Evolutionary conservation across 305 asterid genomes (phyloP).

Genomic region (Solanum hybrid): DNA sequence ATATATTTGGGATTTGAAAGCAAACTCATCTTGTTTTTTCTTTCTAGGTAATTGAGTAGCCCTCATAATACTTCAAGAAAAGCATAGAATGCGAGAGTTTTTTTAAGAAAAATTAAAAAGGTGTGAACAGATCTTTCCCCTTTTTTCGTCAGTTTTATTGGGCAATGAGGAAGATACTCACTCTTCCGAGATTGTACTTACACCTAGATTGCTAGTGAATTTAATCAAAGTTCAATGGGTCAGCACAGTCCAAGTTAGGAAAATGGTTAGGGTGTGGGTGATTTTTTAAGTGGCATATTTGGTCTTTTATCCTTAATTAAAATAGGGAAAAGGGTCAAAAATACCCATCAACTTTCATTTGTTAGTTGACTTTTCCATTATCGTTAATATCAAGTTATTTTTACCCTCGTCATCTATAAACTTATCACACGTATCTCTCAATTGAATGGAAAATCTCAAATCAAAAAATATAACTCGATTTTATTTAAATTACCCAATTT

Average conservation of each 20-base stretch:
- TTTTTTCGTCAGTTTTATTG: not conserved
- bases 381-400: not conserved
- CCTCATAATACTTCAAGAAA: not conserved
- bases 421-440: not conserved
- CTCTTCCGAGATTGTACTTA: not conserved
- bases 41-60: not conserved
- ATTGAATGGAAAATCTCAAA: not conserved
- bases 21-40: slow-evolving; percentile 20
- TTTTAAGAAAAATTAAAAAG: too few species aligned
- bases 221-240: not conserved
- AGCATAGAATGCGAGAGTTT: not conserved
- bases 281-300: not conserved
- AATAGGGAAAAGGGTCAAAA: not conserved
- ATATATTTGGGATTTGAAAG: not conserved
- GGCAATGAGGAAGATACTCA: not conserved
- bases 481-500: too few species aligned
- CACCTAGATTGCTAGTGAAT: not conserved
- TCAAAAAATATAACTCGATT: too few species aligned
- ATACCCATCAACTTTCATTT: not conserved
- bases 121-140: not conserved
- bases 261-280: not conserved
- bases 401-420: too few species aligned
- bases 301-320: not conserved
- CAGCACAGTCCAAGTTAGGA: not conserved
- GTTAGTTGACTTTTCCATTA: not conserved